Evolutionary conservation across 805 yeast species (phyloP).

Genomic region (Candida tammaniensis): DNA sequence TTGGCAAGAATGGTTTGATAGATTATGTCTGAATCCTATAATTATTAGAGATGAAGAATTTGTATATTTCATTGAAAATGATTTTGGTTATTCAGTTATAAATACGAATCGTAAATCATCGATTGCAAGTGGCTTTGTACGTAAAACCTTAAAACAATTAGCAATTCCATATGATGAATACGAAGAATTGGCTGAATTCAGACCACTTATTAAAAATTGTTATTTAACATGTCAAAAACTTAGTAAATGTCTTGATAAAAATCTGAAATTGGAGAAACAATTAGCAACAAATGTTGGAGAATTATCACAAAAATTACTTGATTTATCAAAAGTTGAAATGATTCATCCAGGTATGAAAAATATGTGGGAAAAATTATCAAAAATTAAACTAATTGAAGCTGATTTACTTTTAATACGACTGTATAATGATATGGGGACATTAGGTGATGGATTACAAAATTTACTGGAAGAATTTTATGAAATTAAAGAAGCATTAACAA

Average conservation of each 20-base stretch:
- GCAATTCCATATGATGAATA: constrained; percentile 90
- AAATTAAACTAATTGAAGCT: constrained; percentile 64
- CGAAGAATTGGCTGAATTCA: constrained; percentile 72
- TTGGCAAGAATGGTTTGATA: constrained; percentile 84
- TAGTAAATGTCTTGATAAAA: constrained; percentile 48
- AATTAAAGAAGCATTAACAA: constrained; percentile 89
- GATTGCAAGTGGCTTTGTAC: constrained; percentile 78
- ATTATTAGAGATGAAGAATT: constrained; percentile 84
- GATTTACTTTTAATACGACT: constrained; percentile 75
- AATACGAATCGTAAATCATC: constrained; percentile 54
- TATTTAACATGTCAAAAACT: constrained; percentile 61
- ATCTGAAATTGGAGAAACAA: constrained; percentile 58
- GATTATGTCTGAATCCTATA: constrained; percentile 73
- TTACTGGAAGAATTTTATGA: constrained; percentile 75
- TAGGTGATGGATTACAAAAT: constrained; percentile 71
- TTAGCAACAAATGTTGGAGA: constrained; percentile 47
- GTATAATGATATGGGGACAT: constrained; percentile 65
- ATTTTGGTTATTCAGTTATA: constrained; percentile 61
- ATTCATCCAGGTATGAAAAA: constrained; percentile 67
- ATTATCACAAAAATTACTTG: constrained; percentile 38
- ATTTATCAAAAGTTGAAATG: constrained; percentile 40
- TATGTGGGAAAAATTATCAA: constrained; percentile 77
- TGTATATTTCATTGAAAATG: constrained; percentile 77
- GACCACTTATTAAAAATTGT: constrained; percentile 81
- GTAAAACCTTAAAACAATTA: constrained; percentile 89